phyloP scores from a whole-genome alignment of 2,329 filamentous ascomycete species.

The Akanthomyces uredinophilus region DNA sequence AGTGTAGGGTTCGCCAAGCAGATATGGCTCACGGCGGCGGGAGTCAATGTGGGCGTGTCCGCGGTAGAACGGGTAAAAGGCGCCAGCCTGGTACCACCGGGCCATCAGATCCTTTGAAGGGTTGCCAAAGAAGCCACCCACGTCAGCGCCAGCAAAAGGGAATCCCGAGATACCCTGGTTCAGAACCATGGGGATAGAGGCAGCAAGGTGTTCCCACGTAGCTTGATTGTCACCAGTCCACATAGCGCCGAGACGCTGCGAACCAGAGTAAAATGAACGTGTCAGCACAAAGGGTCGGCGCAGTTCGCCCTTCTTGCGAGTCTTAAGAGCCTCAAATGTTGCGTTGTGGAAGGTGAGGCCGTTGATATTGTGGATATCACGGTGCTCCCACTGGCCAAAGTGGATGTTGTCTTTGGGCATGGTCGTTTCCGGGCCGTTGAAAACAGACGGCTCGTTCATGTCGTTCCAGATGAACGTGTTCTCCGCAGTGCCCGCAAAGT shows the following conservation, averaged over 20 bases:
- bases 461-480: slow-evolving; percentile 99
- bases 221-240: slow-evolving; percentile 99
- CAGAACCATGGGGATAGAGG: slow-evolving; percentile 86
- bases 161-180: slow-evolving; percentile 90
- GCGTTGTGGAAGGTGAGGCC: slow-evolving; percentile 95
- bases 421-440: slow-evolving; percentile 95
- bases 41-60: slow-evolving; percentile 96
- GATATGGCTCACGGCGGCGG: slow-evolving; percentile 87
- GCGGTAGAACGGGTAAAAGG: slow-evolving; percentile 98
- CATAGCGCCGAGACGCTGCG: slow-evolving; percentile 88
- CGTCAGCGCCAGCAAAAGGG: slow-evolving; percentile 91
- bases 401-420: slow-evolving; percentile 99
- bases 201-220: slow-evolving; percentile 84
- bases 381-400: slow-evolving; percentile 87
- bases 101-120: slow-evolving; percentile 86
- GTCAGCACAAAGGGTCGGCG: slow-evolving; percentile 89
- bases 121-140: slow-evolving; percentile 97
- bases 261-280: slow-evolving; percentile 85
- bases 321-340: slow-evolving; percentile 77
- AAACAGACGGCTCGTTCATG: slow-evolving; percentile 99
- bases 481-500: slow-evolving; percentile 76
- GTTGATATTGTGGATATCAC: slow-evolving; percentile 93
- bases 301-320: slow-evolving; percentile 79
- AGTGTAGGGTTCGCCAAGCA: slow-evolving; percentile 78
- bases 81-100: slow-evolving; percentile 93